Percentiles rank a stretch among this genome's conserved stretches.
Conservation (phyloP, 371 early-diverging fungal genomes). For the Mucor lusitanicus region DNA sequence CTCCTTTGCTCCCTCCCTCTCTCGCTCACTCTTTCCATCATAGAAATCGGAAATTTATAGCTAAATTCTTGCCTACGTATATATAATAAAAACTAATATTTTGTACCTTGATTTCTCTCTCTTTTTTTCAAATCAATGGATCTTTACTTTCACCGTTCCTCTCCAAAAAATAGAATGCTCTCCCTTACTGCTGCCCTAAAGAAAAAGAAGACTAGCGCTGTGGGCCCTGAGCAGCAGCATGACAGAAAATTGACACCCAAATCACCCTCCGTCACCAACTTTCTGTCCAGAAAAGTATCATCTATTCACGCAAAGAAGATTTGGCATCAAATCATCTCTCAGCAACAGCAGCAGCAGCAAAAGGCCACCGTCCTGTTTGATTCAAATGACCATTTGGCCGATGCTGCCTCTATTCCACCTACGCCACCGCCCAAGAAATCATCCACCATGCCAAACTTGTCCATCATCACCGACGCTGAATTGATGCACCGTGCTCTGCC, state of each 20-base stretch:
- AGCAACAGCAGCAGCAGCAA: background rate
- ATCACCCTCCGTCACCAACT: background rate
- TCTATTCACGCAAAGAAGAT: slow-evolving; percentile 9
- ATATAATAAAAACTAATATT: slow-evolving; percentile 6
- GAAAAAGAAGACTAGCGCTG: background rate
- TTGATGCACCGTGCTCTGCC: slow-evolving; percentile 15
- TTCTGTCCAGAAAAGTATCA: background rate
- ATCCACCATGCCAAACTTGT: slow-evolving; percentile 10
- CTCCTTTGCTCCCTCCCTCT: too few relatives aligned
- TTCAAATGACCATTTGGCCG: slow-evolving; percentile 7
- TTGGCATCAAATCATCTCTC: slow-evolving; percentile 6
- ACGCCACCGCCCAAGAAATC: slow-evolving; percentile 22
- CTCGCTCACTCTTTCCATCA: background rate
- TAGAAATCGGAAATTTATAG: slow-evolving; percentile 11
- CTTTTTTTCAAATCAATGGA: slow-evolving; percentile 13
- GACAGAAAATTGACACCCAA: background rate
- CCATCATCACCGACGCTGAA: background rate
- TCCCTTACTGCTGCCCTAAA: background rate
- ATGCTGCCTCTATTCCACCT: slow-evolving; percentile 1
- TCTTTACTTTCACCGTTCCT: slow-evolving; percentile 18
- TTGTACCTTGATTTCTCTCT: slow-evolving; percentile 5
- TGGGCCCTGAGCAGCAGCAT: slow-evolving; percentile 1
- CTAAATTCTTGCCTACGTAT: too few relatives aligned
- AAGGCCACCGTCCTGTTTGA: slow-evolving; percentile 8
- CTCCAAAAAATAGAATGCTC: slow-evolving; percentile 8